Conservation (phyloP, 108 stramenopile genomes). For the Skeletonema potamos region DNA sequence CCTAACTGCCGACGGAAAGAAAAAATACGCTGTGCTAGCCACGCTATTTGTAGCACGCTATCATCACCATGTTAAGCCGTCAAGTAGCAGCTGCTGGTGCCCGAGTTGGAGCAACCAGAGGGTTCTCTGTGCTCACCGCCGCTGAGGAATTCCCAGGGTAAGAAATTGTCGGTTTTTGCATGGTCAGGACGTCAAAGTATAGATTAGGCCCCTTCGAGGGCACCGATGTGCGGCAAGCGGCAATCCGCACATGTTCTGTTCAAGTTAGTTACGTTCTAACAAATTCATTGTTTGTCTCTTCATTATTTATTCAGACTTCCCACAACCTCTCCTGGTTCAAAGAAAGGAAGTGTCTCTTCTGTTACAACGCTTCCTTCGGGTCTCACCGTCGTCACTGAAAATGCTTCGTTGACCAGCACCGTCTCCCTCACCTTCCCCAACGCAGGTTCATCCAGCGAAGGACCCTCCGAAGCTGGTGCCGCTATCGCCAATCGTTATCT, state of each 20-base stretch:
- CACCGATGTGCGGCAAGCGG: not conserved
- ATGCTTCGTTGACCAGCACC: slow-evolving; percentile 72
- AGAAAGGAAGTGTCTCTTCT: slow-evolving; percentile 63
- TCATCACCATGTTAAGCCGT: slow-evolving; percentile 19
- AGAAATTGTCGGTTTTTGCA: slow-evolving; percentile 13
- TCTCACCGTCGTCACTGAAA: slow-evolving; percentile 76
- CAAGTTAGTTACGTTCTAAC: not conserved
- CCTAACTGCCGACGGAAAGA: not conserved
- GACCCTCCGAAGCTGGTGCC: slow-evolving; percentile 66
- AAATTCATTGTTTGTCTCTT: not conserved
- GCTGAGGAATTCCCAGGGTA: slow-evolving; percentile 71
- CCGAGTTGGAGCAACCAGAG: slow-evolving; percentile 26
- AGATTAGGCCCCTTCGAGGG: too few species aligned
- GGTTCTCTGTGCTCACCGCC: slow-evolving; percentile 61
- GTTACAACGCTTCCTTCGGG: slow-evolving; percentile 78
- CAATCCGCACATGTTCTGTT: not conserved
- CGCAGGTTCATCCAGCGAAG: slow-evolving; percentile 78
- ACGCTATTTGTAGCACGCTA: too few species aligned
- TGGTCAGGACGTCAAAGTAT: not conserved
- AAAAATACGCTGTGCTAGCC: too few species aligned
- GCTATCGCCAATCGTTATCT: slow-evolving; percentile 84
- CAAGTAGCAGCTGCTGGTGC: slow-evolving; percentile 12
- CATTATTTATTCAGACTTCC: slow-evolving; percentile 54
- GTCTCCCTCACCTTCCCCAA: slow-evolving; percentile 84
- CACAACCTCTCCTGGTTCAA: slow-evolving; percentile 50